A percentile compares a stretch with the other conserved stretches of the same genome.
Conservation (phyloP, 371 early-diverging fungal genomes). For the Mucor velutinosus region DNA sequence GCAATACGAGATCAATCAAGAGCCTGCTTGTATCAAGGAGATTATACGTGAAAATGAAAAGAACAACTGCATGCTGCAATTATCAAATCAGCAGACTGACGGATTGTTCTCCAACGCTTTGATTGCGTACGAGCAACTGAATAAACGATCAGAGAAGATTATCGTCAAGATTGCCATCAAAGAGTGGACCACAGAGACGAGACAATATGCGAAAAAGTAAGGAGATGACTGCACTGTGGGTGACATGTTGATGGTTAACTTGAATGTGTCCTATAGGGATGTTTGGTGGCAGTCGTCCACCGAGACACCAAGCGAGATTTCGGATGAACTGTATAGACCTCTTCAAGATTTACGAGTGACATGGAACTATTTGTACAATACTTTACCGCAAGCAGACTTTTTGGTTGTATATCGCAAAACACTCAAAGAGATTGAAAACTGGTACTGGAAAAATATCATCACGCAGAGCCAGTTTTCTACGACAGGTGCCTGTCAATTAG, state of each 20-base stretch:
- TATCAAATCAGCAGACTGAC: conserved; percentile 12
- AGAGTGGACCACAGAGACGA: conserved; percentile 60
- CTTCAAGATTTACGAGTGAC: conserved; percentile 53
- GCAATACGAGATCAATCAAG: conserved; percentile 47
- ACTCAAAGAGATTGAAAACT: conserved; percentile 61
- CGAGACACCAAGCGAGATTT: conserved; percentile 40
- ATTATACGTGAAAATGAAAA: conserved; percentile 3
- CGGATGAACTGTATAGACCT: conserved; percentile 64
- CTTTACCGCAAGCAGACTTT: conserved; percentile 54
- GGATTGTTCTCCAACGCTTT: conserved; percentile 28
- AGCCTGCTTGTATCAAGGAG: conserved; percentile 2
- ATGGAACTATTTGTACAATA: conserved; percentile 45
- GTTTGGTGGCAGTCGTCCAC: conserved; percentile 34
- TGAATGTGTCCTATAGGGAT: conserved; percentile 12
- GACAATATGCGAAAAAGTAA: conserved; percentile 64
- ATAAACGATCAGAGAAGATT: conserved; percentile 52
- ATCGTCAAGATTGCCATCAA: conserved; percentile 58
- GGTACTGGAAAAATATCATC: conserved; percentile 62
- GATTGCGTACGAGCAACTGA: conserved; percentile 32
- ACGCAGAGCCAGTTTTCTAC: conserved; percentile 60
- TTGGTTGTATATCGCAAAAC: conserved; percentile 47
- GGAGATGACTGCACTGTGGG: background rate
- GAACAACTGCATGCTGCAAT: conserved; percentile 17
- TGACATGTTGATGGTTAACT: background rate
- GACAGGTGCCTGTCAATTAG: conserved; percentile 55